These are phyloP conservation scores for Umbelopsis vinacea DNA, from an alignment of 192 early-diverging fungal species.

Conservation along the genomic window DNA sequence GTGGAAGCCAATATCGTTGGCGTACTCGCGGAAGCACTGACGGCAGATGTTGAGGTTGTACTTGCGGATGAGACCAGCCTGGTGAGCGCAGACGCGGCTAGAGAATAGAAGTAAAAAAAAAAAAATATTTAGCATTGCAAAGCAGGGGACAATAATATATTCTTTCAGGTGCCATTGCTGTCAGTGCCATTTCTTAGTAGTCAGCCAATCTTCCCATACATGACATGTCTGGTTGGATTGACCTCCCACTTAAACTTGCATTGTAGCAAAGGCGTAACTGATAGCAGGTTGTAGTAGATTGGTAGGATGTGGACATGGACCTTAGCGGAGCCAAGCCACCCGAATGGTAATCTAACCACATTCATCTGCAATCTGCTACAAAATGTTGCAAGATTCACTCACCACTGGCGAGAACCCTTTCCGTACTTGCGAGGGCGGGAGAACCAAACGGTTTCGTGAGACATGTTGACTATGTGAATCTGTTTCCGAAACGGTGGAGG, in stretches of 20 bases:
- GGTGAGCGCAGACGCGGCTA: constrained; percentile 98
- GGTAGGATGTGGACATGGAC: not conserved
- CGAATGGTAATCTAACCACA: not conserved
- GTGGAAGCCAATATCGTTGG: constrained; percentile 97
- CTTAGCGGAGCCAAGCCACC: constrained; percentile 3
- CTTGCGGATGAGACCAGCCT: constrained; percentile 99
- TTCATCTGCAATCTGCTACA: not conserved
- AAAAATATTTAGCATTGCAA: not conserved
- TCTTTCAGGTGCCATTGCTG: not conserved
- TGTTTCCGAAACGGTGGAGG: constrained; percentile 24
- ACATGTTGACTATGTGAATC: constrained; percentile 69
- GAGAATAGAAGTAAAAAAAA: too few relatives aligned
- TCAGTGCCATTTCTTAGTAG: not conserved
- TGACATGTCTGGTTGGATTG: not conserved
- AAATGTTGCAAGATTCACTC: constrained; percentile 32
- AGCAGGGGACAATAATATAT: not conserved
- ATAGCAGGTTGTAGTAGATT: not conserved
- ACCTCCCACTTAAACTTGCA: not conserved
- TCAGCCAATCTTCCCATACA: not conserved
- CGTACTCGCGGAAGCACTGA: constrained; percentile 99
- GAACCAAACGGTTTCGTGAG: constrained; percentile 98
- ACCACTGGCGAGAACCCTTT: constrained; percentile 99
- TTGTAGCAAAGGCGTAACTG: not conserved
- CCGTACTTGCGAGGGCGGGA: constrained; percentile 97
- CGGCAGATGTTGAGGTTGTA: constrained; percentile 99